Percentiles rank a stretch among this genome's conserved stretches.
These are phyloP conservation scores for Hyparrhenia diplandra DNA, from an alignment of 176 grass and related monocot genomes.

Conservation along the genomic window DNA sequence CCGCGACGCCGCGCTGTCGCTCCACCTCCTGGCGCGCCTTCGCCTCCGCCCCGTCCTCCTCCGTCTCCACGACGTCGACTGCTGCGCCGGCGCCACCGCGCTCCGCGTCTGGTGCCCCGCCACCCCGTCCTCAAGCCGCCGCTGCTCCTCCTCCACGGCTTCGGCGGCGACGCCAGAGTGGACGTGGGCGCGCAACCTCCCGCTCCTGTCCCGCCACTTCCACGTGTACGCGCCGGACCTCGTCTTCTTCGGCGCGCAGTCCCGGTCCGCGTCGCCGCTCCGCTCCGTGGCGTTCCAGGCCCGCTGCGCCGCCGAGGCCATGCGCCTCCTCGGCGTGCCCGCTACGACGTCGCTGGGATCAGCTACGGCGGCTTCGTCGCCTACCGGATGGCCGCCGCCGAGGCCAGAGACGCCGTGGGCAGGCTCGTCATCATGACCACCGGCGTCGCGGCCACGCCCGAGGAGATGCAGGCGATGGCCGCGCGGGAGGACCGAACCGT, in stretches of 20 bases:
- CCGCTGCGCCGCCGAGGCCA: conserved; percentile 60
- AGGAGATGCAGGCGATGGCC: conserved; percentile 42
- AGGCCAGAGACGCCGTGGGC: conserved; percentile 34
- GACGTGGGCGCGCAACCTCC: conserved; percentile 46
- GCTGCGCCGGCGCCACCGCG: conserved; percentile 21
- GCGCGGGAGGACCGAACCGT: conserved; percentile 50
- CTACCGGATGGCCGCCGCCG: conserved; percentile 45
- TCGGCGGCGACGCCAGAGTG: conserved; percentile 57
- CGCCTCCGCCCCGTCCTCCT: conserved; percentile 47
- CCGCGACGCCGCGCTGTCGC: conserved; percentile 54
- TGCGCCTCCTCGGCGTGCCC: conserved; percentile 56
- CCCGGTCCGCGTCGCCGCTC: conserved; percentile 28
- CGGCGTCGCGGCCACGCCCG: conserved; percentile 44
- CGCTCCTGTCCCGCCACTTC: conserved; percentile 45
- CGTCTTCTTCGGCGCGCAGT: conserved; percentile 70
- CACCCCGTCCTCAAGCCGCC: conserved; percentile 32
- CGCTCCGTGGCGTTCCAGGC: conserved; percentile 81
- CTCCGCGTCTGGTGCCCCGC: conserved; percentile 74
- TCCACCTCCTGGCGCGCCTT: conserved; percentile 47
- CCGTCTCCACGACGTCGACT: conserved; percentile 2
- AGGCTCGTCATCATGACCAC: conserved; percentile 63
- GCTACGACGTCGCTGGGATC: conserved; percentile 67
- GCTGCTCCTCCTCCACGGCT: conserved; percentile 75
- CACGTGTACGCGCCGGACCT: conserved; percentile 76
- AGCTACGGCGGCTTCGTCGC: conserved; percentile 81